Percentiles rank a stretch among this genome's conserved stretches.
phyloP scores from a whole-genome alignment of 2,329 filamentous ascomycete species.

The Xylaria multiplex region DNA sequence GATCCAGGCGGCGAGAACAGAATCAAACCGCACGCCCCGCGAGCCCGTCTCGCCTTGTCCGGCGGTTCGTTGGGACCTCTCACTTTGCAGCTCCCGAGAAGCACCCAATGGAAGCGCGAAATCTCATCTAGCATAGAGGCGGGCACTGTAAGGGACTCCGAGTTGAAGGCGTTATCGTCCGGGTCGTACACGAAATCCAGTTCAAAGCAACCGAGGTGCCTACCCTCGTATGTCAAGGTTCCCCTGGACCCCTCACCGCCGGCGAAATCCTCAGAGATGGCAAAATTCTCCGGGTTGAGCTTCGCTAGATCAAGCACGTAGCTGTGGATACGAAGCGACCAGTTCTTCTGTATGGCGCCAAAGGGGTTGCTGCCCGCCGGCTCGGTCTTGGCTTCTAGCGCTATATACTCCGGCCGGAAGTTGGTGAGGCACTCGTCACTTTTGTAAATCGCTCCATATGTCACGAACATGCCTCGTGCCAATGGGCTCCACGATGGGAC shows the following conservation, averaged over 20 bases:
- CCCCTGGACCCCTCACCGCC: slow-evolving; percentile 2
- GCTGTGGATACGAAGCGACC: slow-evolving; percentile 11
- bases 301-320: slow-evolving; percentile 3
- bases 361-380: not conserved
- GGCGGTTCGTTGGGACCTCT: not conserved
- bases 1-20: not conserved
- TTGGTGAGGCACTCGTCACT: slow-evolving; percentile 1
- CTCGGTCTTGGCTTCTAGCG: slow-evolving; percentile 2
- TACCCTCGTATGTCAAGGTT: slow-evolving; percentile 5
- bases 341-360: not conserved
- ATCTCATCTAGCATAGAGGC: slow-evolving; percentile 12
- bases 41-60: not conserved
- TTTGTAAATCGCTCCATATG: slow-evolving; percentile 7
- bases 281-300: not conserved
- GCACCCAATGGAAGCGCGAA: slow-evolving; percentile 3
- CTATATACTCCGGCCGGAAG: slow-evolving; percentile 1
- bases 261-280: slow-evolving; percentile 1
- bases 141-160: not conserved
- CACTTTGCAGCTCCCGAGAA: slow-evolving; percentile 9
- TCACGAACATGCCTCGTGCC: slow-evolving; percentile 1
- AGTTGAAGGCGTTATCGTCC: slow-evolving; percentile 5
- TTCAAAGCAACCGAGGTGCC: slow-evolving; percentile 7
- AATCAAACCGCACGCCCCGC: slow-evolving; percentile 8
- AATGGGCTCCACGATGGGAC: slow-evolving; percentile 5
- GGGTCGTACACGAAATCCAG: slow-evolving; percentile 9